Conservation (phyloP, 2,329 filamentous ascomycete species). For the Neocatenulostroma microsporum region DNA sequence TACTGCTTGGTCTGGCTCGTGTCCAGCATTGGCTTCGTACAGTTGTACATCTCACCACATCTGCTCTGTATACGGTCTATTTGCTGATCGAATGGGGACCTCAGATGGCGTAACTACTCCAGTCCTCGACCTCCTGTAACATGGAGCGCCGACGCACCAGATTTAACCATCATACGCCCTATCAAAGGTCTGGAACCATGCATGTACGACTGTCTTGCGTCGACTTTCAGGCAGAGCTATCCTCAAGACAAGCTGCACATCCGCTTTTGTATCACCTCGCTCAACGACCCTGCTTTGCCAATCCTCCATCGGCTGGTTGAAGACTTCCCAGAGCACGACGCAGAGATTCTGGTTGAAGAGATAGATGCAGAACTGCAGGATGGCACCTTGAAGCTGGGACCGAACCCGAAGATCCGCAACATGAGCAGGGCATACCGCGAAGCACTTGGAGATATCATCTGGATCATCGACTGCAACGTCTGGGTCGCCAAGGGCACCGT, state of each 20-base stretch:
- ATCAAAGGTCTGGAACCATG: constrained; percentile 86
- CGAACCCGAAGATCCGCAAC: constrained; percentile 98
- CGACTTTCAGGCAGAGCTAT: constrained; percentile 77
- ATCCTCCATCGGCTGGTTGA: constrained; percentile 62
- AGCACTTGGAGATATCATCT: constrained; percentile 77
- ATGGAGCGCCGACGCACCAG: constrained; percentile 51
- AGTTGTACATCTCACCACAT: constrained; percentile 43
- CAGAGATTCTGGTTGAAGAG: constrained; percentile 67
- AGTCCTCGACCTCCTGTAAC: constrained; percentile 30
- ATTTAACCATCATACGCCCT: constrained; percentile 84
- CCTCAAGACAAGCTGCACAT: constrained; percentile 68
- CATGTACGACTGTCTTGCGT: constrained; percentile 85
- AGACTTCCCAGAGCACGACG: constrained; percentile 67
- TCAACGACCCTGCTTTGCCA: constrained; percentile 67
- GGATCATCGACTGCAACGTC: constrained; percentile 94
- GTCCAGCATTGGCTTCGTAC: constrained; percentile 50
- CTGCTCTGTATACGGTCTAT: constrained; percentile 11
- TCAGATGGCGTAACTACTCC: constrained; percentile 50
- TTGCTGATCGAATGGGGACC: constrained; percentile 1
- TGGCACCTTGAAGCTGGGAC: constrained; percentile 55
- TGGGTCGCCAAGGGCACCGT: constrained; percentile 77
- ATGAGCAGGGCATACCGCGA: constrained; percentile 90
- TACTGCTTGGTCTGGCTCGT: constrained; percentile 46
- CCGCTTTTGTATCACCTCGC: constrained; percentile 71
- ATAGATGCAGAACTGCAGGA: constrained; percentile 65